Evolutionary conservation across 352 stramenopile species (phyloP).

Genomic region (Pythium rishiriense): DNA sequence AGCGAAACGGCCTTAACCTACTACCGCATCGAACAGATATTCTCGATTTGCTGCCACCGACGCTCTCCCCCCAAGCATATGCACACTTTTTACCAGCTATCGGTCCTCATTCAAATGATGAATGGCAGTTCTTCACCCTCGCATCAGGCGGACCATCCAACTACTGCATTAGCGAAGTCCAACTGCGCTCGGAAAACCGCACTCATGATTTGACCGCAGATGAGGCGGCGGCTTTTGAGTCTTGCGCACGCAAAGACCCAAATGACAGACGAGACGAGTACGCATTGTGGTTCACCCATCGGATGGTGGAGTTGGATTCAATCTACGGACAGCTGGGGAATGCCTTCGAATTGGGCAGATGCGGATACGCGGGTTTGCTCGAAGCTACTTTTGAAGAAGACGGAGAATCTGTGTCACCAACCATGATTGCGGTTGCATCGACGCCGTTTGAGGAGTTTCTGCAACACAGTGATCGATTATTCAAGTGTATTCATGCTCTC

Average conservation of each 20-base stretch:
- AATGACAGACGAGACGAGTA: slow-evolving; percentile 37
- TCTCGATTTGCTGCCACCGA: slow-evolving; percentile 46
- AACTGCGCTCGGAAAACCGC: slow-evolving; percentile 40
- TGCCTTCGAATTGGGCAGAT: slow-evolving; percentile 50
- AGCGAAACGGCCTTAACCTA: slow-evolving; percentile 54
- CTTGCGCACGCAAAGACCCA: slow-evolving; percentile 21
- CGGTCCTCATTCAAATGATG: slow-evolving; percentile 19
- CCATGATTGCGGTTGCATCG: slow-evolving; percentile 27
- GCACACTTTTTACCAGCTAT: slow-evolving; percentile 51
- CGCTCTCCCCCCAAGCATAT: slow-evolving; percentile 40
- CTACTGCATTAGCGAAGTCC: slow-evolving; percentile 21
- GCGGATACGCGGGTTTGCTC: slow-evolving; percentile 19
- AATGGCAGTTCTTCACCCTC: slow-evolving; percentile 53
- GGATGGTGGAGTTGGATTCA: slow-evolving; percentile 58
- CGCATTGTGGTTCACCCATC: slow-evolving; percentile 47
- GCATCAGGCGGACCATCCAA: background rate
- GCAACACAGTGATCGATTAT: slow-evolving; percentile 53
- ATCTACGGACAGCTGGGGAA: slow-evolving; percentile 56
- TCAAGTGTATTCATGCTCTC: slow-evolving; percentile 55
- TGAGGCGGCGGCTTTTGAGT: slow-evolving; percentile 44
- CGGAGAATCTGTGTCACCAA: background rate
- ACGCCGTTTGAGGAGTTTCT: slow-evolving; percentile 48
- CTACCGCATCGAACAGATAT: slow-evolving; percentile 47
- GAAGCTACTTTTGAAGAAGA: background rate
- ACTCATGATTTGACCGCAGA: slow-evolving; percentile 41